Conservation (phyloP, 1,284 basidiomycete species). For the Hemileia vastatrix region DNA sequence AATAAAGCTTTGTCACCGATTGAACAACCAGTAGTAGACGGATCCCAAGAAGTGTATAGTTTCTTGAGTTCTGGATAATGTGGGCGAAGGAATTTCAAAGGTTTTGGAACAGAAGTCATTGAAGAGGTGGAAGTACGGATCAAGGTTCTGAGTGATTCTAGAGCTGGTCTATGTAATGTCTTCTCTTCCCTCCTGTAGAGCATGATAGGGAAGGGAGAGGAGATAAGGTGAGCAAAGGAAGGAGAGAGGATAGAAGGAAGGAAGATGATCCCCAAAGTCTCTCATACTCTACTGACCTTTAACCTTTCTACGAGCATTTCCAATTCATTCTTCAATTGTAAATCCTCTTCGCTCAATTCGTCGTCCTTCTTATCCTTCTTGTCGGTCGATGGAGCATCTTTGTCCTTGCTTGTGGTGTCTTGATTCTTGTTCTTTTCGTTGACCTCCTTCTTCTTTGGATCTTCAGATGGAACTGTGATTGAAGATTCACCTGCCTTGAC, state of each 20-base stretch:
- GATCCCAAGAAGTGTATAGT: slow-evolving; percentile 70
- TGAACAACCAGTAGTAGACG: slow-evolving; percentile 13
- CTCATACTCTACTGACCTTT: slow-evolving; percentile 53
- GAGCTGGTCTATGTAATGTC: slow-evolving; percentile 71
- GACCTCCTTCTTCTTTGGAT: slow-evolving; percentile 43
- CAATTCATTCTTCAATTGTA: slow-evolving; percentile 83
- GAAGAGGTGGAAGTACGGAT: slow-evolving; percentile 95
- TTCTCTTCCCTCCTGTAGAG: slow-evolving; percentile 70
- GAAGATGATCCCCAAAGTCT: neutral
- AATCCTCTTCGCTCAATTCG: slow-evolving; percentile 66
- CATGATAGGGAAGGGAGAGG: neutral
- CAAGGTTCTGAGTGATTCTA: slow-evolving; percentile 84
- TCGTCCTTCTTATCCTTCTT: neutral
- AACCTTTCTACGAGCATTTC: slow-evolving; percentile 95
- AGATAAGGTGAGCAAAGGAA: neutral
- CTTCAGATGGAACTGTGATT: slow-evolving; percentile 47
- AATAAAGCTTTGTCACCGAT: slow-evolving; percentile 70
- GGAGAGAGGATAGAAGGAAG: neutral
- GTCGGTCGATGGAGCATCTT: neutral
- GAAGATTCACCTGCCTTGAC: neutral
- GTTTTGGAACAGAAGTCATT: slow-evolving; percentile 98
- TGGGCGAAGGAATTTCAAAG: slow-evolving; percentile 91
- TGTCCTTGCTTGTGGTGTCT: neutral
- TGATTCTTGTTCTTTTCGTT: slow-evolving; percentile 26
- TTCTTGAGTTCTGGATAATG: slow-evolving; percentile 80